A percentile compares a stretch with the other conserved stretches of the same genome.
These are phyloP conservation scores for Trypanosoma avium DNA, from an alignment of 208 protist species.

Conservation along the genomic window DNA sequence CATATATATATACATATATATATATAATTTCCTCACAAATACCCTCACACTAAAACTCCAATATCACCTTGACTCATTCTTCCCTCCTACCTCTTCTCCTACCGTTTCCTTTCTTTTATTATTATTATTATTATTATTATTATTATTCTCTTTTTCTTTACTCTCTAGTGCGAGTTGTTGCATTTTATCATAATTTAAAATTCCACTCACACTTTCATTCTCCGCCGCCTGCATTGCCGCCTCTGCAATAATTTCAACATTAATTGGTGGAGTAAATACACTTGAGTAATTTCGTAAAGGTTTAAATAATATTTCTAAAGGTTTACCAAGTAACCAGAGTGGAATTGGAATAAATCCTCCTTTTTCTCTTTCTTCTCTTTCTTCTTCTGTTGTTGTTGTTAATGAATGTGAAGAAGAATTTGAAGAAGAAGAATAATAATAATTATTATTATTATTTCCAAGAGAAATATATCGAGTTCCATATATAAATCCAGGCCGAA, in stretches of 20 bases:
- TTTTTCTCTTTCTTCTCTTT: no score
- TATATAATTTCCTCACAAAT: no score
- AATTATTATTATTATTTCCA: no score
- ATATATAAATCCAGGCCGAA: constrained; percentile 81
- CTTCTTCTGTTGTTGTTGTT: no score
- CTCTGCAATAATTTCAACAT: constrained; percentile 69
- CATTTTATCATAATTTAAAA: constrained; percentile 72
- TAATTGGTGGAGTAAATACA: constrained; percentile 59
- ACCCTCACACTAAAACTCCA: no score
- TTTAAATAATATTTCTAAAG: constrained; percentile 54
- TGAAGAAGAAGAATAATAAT: no score
- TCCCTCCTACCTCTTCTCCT: no score
- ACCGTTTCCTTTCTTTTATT: constrained; percentile 14
- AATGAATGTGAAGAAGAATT: no score
- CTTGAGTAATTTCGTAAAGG: constrained; percentile 33
- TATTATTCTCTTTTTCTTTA: neutral
- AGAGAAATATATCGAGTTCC: constrained; percentile 61
- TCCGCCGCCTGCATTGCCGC: constrained; percentile 62
- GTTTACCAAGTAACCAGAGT: constrained; percentile 55
- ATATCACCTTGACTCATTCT: no score
- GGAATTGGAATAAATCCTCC: constrained; percentile 55
- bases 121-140: constrained; percentile 8
- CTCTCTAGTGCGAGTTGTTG: constrained; percentile 40
- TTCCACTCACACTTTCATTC: constrained; percentile 28
- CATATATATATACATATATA: no score